phyloP scores from a whole-genome alignment of 768 basidiomycete genomes.

The Lentinula raphanica region DNA sequence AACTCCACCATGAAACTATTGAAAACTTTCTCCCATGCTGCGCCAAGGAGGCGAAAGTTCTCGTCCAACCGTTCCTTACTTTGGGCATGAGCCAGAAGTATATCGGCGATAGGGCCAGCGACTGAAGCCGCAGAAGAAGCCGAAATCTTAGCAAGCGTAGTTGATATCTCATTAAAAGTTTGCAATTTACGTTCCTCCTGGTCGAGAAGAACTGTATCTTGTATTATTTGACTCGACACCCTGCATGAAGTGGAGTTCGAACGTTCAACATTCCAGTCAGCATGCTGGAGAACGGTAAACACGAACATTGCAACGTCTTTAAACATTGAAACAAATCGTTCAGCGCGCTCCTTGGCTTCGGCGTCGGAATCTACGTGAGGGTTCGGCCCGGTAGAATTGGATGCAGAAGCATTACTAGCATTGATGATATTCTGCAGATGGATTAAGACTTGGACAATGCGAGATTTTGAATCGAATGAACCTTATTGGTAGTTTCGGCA shows the following conservation, averaged over 20 bases:
- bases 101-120: conserved; percentile 40
- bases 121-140: conserved; percentile 35
- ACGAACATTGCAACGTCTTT: conserved; percentile 6
- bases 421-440: background rate
- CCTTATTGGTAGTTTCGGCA: background rate
- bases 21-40: conserved; percentile 44
- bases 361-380: background rate
- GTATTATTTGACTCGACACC: conserved; percentile 39
- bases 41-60: conserved; percentile 33
- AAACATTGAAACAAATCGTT: conserved; percentile 16
- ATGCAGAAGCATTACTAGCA: background rate
- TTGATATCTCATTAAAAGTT: conserved; percentile 45
- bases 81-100: conserved; percentile 37
- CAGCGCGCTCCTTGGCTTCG: background rate
- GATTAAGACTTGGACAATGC: background rate
- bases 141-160: conserved; percentile 41
- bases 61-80: conserved; percentile 37
- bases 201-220: conserved; percentile 35
- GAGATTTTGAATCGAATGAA: background rate
- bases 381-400: background rate
- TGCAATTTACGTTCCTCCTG: conserved; percentile 43
- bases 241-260: conserved; percentile 20
- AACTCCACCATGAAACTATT: conserved; percentile 36
- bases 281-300: background rate
- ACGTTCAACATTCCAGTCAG: background rate